Evolutionary conservation across 2,329 filamentous ascomycete species (phyloP).

Genomic region (Fusarium tanahbumbuense): DNA sequence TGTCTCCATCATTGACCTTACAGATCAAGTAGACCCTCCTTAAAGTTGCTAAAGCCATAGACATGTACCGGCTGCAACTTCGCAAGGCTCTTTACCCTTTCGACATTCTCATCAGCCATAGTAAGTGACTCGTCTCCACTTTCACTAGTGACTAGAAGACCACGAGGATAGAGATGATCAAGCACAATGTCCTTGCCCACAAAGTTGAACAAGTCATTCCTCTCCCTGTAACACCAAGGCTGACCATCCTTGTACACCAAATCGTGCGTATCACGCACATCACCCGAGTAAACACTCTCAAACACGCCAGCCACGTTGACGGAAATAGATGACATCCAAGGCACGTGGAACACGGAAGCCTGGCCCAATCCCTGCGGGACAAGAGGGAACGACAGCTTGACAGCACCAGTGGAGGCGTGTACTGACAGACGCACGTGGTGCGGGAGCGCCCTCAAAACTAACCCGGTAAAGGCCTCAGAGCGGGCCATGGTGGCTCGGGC

Average conservation of each 20-base stretch:
- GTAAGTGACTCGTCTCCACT: background rate
- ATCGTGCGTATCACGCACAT: constrained; percentile 9
- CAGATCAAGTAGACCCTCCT: background rate
- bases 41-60: constrained; percentile 4
- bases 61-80: constrained; percentile 2
- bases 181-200: background rate
- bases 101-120: background rate
- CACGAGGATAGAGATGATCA: constrained; percentile 9
- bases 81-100: background rate
- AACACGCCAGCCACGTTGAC: constrained; percentile 4
- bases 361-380: background rate
- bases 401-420: constrained; percentile 3
- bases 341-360: constrained; percentile 10
- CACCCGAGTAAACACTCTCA: constrained; percentile 10
- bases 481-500: constrained; percentile 12
- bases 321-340: constrained; percentile 15
- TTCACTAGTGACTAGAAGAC: background rate
- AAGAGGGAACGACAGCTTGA: constrained; percentile 10
- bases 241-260: constrained; percentile 7
- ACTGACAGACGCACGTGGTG: constrained; percentile 12
- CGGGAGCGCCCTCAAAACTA: background rate
- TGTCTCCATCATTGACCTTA: background rate
- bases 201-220: constrained; percentile 1
- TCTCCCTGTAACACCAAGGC: constrained; percentile 12
- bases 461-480: constrained; percentile 9